Evolutionary conservation across 495 filamentous ascomycete genomes (phyloP), one percentile per base, ranked within the genome.

Genomic region (Coniosporium apollinis): DNA sequence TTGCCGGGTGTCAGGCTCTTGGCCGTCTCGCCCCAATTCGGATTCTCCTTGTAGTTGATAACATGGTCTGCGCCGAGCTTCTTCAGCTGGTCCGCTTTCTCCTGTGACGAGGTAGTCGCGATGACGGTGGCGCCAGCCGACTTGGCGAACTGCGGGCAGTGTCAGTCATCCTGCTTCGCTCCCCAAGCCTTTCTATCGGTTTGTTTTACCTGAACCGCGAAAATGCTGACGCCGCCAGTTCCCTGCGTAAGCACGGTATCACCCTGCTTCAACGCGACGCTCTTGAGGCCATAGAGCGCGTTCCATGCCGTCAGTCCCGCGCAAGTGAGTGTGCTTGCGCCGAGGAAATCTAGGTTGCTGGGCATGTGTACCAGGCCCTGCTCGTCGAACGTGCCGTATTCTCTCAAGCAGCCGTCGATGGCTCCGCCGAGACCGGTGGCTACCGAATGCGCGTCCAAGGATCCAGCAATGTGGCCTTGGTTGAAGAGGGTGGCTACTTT

Each of bases 221-320:
- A 87, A 8, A 84, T 67, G 41, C 69, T 76, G 8, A 92, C 82
- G 41, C 82, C 82, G 2, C 83, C 82, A 4, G 80, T 86, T 19
- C 83, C 83, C 48, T 86, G 79, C 3, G 79, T 77, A 15, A 92
- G 53, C 1, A 92, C 79, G 3, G 55, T 61, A 34, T 87, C 61
- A 1, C 82, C 83, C 0, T 76, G 71, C 52, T 66, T 70, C 37
- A 89, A 42, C 0, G 56, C 48, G 51, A 64, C 73, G 19, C 45
- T 47, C 33, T 57, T 43, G 22, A 86, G 41, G 0, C 81, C 83
- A 41, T 79, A 89, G 3, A 92, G 58, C 5, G 70, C 78, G 41
- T 89, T 89, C 82, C 83, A 92, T 9, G 71, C 72, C 3, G 83
- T 89, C 31, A 89, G 43, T 1, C 61, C 83, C 0, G 83, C 82